Evolutionary conservation across 345 rosid genomes (phyloP).

Genomic region (Viola odorata): DNA sequence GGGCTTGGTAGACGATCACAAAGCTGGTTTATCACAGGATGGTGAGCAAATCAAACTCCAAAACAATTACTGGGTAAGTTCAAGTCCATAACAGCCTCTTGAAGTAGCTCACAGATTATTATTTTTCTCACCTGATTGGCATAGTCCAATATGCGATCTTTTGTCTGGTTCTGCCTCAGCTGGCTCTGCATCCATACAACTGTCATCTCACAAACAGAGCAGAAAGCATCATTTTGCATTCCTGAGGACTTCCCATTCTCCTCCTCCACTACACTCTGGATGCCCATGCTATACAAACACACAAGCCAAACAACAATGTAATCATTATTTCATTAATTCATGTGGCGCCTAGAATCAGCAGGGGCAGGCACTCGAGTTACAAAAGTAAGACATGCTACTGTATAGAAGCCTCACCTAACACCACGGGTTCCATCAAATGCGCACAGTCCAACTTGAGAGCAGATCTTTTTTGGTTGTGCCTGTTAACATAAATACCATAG

Average conservation of each 20-base stretch:
- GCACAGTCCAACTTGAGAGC: constrained; percentile 27
- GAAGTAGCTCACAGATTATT: neutral
- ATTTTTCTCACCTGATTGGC: constrained; percentile 17
- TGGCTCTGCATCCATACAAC: constrained; percentile 31
- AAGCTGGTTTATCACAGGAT: constrained; percentile 10
- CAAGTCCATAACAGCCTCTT: no score
- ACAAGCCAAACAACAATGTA: neutral
- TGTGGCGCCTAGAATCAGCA: neutral
- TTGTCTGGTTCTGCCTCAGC: constrained; percentile 22
- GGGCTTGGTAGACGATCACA: constrained; percentile 26
- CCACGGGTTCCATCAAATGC: constrained; percentile 18
- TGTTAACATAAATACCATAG: neutral
- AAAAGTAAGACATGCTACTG: neutral
- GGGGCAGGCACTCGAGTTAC: neutral
- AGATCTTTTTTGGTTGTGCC: constrained; percentile 22
- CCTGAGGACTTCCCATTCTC: constrained; percentile 18
- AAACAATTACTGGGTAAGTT: neutral
- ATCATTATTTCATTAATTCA: neutral
- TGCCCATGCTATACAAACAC: constrained; percentile 17
- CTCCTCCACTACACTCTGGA: constrained; percentile 20
- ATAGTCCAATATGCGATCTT: constrained; percentile 15
- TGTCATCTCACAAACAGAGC: constrained; percentile 33
- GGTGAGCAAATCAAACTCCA: neutral
- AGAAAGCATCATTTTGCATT: constrained; percentile 13
- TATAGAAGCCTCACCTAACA: constrained; percentile 12